Percentiles rank a stretch among this genome's conserved stretches.
These are phyloP conservation scores for Paspalum vaginatum DNA, from an alignment of 176 grass and related monocot genomes.

Conservation along the genomic window DNA sequence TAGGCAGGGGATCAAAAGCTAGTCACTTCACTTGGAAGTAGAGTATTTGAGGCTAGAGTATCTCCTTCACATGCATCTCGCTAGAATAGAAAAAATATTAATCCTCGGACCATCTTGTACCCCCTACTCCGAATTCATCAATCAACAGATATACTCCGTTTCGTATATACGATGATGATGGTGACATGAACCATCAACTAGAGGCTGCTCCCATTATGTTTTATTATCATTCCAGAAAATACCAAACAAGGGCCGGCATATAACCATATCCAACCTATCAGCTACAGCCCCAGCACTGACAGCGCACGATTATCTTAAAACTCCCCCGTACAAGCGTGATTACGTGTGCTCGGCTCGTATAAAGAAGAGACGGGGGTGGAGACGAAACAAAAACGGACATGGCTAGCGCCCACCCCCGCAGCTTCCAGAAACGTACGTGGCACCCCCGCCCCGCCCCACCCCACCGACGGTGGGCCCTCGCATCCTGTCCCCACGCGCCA, in stretches of 20 bases:
- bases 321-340: constrained; percentile 12
- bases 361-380: not conserved
- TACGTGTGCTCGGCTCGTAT: not conserved
- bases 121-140: too few relatives aligned
- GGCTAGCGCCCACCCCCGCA: constrained; percentile 8
- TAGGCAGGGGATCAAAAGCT: not conserved
- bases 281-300: not conserved
- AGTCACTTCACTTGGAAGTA: not conserved
- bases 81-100: not conserved
- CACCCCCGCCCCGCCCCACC: too few relatives aligned
- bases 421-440: constrained; percentile 62
- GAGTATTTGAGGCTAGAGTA: not conserved
- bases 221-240: not conserved
- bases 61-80: not conserved
- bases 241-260: not conserved
- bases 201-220: too few relatives aligned
- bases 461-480: not conserved
- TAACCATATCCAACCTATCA: not conserved
- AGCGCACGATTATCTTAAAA: not conserved
- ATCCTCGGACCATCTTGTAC: not conserved
- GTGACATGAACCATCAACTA: too few relatives aligned
- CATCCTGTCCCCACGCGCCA: accelerated
- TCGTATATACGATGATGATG: too few relatives aligned
- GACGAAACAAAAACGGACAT: constrained; percentile 13
- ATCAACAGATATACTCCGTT: too few relatives aligned